Evolutionary conservation across 495 filamentous ascomycete species (phyloP).

Genomic region (Pyronema omphalodes): DNA sequence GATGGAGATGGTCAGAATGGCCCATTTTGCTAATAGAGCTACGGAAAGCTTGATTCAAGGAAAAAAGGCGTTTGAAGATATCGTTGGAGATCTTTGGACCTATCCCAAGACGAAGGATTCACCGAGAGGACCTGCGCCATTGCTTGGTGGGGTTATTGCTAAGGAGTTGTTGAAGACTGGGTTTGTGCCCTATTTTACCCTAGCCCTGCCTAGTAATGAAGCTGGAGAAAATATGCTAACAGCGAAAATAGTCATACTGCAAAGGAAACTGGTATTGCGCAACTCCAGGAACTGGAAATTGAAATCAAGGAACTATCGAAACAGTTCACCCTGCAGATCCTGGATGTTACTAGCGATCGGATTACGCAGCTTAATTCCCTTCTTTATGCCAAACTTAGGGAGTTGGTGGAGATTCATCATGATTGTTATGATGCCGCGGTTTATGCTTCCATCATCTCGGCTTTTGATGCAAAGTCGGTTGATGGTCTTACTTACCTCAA

Average conservation of each 20-base stretch:
- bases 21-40: constrained; percentile 17
- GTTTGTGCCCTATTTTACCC: not conserved
- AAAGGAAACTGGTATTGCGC: constrained; percentile 17
- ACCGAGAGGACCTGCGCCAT: not conserved
- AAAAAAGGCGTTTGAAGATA: constrained; percentile 14
- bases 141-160: not conserved
- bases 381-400: constrained; percentile 4
- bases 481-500: not conserved
- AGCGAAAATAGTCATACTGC: constrained; percentile 4
- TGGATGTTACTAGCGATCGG: constrained; percentile 19
- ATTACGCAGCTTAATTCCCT: constrained; percentile 8
- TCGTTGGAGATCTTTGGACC: constrained; percentile 17
- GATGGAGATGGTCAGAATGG: constrained; percentile 13
- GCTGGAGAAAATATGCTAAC: not conserved
- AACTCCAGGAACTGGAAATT: constrained; percentile 16
- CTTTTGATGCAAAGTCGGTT: not conserved
- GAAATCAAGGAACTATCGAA: constrained; percentile 23
- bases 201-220: not conserved
- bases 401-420: constrained; percentile 8
- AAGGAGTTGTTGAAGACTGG: constrained; percentile 1
- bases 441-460: not conserved
- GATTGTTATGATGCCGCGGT: not conserved
- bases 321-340: constrained; percentile 17
- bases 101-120: not conserved
- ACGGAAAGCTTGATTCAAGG: constrained; percentile 12